Evolutionary conservation across 2,329 filamentous ascomycete genomes (phyloP).

Genomic region (Arthrobotrys pseudoclavata): DNA sequence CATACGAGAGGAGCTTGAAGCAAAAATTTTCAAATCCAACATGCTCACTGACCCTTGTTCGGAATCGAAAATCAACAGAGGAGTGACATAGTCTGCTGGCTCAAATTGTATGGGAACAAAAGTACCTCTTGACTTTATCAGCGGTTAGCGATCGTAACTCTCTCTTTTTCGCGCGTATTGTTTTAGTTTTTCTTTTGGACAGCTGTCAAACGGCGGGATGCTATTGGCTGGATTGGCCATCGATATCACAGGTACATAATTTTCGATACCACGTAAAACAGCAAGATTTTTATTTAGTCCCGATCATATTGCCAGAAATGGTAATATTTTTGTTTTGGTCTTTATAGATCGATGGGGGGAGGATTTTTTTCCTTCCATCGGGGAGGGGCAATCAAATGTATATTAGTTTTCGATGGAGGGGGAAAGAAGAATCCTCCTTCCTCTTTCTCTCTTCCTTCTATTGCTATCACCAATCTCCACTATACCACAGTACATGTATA

Average conservation of each 20-base stretch:
- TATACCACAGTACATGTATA: neutral
- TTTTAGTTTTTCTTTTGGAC: constrained; percentile 49
- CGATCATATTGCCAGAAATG: constrained; percentile 59
- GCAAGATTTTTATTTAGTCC: too few relatives aligned
- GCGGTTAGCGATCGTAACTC: constrained; percentile 14
- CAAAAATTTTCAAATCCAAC: constrained; percentile 22
- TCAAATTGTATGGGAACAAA: constrained; percentile 6
- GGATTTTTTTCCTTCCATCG: constrained; percentile 5
- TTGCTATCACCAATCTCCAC: neutral
- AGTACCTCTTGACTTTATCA: constrained; percentile 32
- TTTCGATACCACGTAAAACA: too few relatives aligned
- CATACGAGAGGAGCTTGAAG: neutral
- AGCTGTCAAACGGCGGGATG: constrained; percentile 29
- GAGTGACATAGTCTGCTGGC: constrained; percentile 41
- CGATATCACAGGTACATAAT: constrained; percentile 9
- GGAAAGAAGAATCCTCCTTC: constrained; percentile 13
- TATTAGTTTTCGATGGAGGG: constrained; percentile 26
- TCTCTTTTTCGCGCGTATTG: constrained; percentile 22
- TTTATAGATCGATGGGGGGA: constrained; percentile 1
- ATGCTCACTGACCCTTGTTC: constrained; percentile 21
- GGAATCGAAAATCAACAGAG: constrained; percentile 2
- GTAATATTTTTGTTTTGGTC: constrained; percentile 61
- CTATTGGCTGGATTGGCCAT: constrained; percentile 32
- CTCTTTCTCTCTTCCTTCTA: constrained; percentile 9
- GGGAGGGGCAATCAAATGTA: constrained; percentile 14